A percentile compares a stretch with the other conserved stretches of the same genome.
Conservation (phyloP, 202 grass and related monocot species). For the Musa balbisiana region DNA sequence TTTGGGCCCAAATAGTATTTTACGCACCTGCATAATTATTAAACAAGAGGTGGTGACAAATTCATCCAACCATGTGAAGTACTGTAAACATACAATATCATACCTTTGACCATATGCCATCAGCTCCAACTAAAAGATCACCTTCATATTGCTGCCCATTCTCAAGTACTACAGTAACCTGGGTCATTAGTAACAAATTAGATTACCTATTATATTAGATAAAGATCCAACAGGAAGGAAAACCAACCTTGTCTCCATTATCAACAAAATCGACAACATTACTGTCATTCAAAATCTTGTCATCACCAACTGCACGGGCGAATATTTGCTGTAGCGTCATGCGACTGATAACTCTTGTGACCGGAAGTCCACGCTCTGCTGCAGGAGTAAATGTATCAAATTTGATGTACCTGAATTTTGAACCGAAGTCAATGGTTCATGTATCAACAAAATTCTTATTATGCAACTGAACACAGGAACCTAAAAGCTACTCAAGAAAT, state of each 20-base stretch:
- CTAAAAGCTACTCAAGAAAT: not conserved
- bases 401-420: slow-evolving; percentile 85
- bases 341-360: slow-evolving; percentile 95
- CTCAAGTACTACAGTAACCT: slow-evolving; percentile 85
- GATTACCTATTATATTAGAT: not conserved
- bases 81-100: not conserved
- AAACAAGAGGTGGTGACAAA: not conserved
- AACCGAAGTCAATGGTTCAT: slow-evolving; percentile 46
- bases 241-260: slow-evolving; percentile 70
- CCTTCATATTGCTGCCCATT: slow-evolving; percentile 86
- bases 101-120: slow-evolving; percentile 99
- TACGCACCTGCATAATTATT: slow-evolving; percentile 53
- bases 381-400: slow-evolving; percentile 99
- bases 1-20: slow-evolving; percentile 54
- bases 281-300: slow-evolving; percentile 72
- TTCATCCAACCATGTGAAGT: not conserved
- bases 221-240: not conserved
- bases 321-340: slow-evolving; percentile 95
- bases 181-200: not conserved
- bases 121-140: slow-evolving; percentile 87
- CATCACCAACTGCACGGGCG: slow-evolving; percentile 53
- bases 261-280: slow-evolving; percentile 77
- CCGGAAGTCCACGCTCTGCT: slow-evolving; percentile 72
- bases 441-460: slow-evolving; percentile 10
- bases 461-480: not conserved